Conservation (phyloP, 2,329 filamentous ascomycete species). For the Aspergillus sp. region DNA sequence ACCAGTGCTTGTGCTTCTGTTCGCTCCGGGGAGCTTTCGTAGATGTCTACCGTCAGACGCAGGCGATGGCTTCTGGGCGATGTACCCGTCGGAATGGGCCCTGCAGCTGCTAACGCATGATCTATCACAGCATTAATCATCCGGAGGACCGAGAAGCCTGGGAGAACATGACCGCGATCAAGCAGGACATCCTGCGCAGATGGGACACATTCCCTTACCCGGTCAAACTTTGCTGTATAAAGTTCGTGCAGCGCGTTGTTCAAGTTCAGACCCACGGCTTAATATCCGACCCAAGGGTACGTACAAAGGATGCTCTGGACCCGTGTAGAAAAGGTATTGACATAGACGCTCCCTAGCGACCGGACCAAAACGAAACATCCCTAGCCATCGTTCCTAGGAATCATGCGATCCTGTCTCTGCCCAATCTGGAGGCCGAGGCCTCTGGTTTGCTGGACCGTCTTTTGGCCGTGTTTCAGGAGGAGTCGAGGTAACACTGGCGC, state of each 20-base stretch:
- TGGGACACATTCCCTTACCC: slow-evolving; percentile 79
- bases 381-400: slow-evolving; percentile 80
- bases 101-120: slow-evolving; percentile 24
- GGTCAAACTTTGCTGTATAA: slow-evolving; percentile 90
- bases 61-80: neutral
- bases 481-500: slow-evolving; percentile 63
- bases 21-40: slow-evolving; percentile 16
- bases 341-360: slow-evolving; percentile 49
- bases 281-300: slow-evolving; percentile 78
- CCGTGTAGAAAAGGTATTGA: slow-evolving; percentile 13
- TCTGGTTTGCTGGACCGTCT: slow-evolving; percentile 87
- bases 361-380: slow-evolving; percentile 79
- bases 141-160: slow-evolving; percentile 77
- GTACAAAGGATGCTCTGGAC: slow-evolving; percentile 28
- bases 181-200: slow-evolving; percentile 79
- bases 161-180: slow-evolving; percentile 86
- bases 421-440: slow-evolving; percentile 87
- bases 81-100: neutral
- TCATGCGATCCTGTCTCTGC: slow-evolving; percentile 75
- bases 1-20: slow-evolving; percentile 23
- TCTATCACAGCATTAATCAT: slow-evolving; percentile 71
- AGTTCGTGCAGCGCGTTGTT: slow-evolving; percentile 92
- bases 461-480: slow-evolving; percentile 80
- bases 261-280: slow-evolving; percentile 85
- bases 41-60: slow-evolving; percentile 12